A percentile compares a stretch with the other conserved stretches of the same genome.
These are phyloP conservation scores for Epichloe uncinata DNA, from an alignment of 2,329 filamentous ascomycete genomes.

Conservation along the genomic window DNA sequence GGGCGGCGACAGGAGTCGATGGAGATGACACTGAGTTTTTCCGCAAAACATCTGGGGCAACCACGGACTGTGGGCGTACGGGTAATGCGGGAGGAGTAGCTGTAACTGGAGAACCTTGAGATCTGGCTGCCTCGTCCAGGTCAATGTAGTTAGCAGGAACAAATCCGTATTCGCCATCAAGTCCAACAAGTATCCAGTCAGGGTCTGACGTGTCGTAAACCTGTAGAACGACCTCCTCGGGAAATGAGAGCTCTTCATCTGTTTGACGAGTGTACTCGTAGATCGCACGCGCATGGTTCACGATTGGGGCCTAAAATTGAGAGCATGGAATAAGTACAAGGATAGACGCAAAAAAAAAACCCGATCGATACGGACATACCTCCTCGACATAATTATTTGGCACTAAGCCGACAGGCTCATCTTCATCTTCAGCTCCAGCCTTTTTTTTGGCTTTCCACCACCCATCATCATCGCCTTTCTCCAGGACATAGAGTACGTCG, in stretches of 20 bases:
- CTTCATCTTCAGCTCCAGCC: slow-evolving; percentile 69
- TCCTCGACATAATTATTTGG: slow-evolving; percentile 93
- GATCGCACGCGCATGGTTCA: slow-evolving; percentile 71
- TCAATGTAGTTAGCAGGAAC: slow-evolving; percentile 96
- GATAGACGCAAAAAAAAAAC: background rate
- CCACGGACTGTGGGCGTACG: slow-evolving; percentile 22
- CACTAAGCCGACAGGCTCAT: slow-evolving; percentile 80
- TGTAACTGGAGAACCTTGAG: slow-evolving; percentile 25
- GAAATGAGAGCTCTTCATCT: slow-evolving; percentile 92
- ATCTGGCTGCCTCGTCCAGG: slow-evolving; percentile 35
- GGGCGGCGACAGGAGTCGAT: slow-evolving; percentile 36
- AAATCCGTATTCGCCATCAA: slow-evolving; percentile 80
- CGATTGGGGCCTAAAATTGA: slow-evolving; percentile 43
- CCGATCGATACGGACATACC: slow-evolving; percentile 34
- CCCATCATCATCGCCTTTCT: slow-evolving; percentile 63
- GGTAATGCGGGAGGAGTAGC: slow-evolving; percentile 30
- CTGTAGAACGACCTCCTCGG: slow-evolving; percentile 69
- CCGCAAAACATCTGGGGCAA: slow-evolving; percentile 20
- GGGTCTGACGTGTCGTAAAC: slow-evolving; percentile 87
- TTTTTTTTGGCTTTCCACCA: slow-evolving; percentile 98
- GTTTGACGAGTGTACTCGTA: slow-evolving; percentile 97
- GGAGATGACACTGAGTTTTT: slow-evolving; percentile 12
- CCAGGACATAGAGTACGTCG: slow-evolving; percentile 76
- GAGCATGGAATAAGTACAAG: background rate
- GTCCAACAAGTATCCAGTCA: slow-evolving; percentile 89